Base-by-base conservation (phyloP, 345 rosid genomes). In the Alliaria petiolata region DNA sequence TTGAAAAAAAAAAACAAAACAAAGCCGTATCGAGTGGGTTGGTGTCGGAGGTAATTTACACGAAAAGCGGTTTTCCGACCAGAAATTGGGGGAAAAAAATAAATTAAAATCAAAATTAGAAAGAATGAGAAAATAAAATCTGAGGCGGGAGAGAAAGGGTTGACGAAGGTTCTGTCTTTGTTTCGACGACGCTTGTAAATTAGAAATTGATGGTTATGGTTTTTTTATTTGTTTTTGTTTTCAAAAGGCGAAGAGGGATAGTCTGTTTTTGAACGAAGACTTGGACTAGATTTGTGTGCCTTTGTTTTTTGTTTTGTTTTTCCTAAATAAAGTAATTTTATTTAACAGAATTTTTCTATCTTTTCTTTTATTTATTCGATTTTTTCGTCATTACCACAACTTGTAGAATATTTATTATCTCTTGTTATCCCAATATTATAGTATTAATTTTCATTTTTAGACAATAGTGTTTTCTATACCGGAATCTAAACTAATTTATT, bases 81-180 rank as follows among this genome's bases (percentile, higher is more conserved):
- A 78, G 46, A 62, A 38, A 60, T 50, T 34, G 3, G 1, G 16
- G 17, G 4, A 8, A 3, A 30, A 44, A 67, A 22, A 58, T 3
- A 43, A 19, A 62, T 43, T 19, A 35, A 50, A 20, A 49, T 40
- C 16, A 42, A 67, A 74, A 33, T 20, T 51, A 51, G 56, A 62
- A 70, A 36, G 15, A n/a, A 22, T n/a, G 3, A 22, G 25, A 22
- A 22, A 22, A 22, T 22, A 22, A 22, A 65, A 51, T 75, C 61
- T 8, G 67, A 72, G 63, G 81, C 74, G 74, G 64, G 76, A 78
- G 84, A 85, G 72, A 71, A 63, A 79, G 77, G 69, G 80, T 78
- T 61, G 86, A 79, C 79, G 65, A 80, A 79, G 58, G 60, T 55
- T 63, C 64, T 46, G 28, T 40, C 44, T 40, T 2, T 33, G 74